phyloP scores from a whole-genome alignment of 805 yeast species.

The Candida orba region DNA sequence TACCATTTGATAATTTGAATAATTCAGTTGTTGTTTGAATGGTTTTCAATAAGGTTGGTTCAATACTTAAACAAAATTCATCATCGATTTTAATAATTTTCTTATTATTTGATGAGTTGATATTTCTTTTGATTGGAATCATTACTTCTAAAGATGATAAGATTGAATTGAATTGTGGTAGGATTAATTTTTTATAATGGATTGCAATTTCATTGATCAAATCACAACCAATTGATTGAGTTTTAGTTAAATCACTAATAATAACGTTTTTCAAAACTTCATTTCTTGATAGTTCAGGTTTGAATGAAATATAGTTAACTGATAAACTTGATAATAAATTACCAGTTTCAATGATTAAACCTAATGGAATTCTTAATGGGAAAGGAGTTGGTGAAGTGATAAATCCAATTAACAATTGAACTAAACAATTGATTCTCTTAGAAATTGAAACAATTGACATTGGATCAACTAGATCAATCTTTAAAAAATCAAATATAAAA shows the following conservation, averaged over 20 bases:
- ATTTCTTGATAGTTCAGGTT: conserved; percentile 51
- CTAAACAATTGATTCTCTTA: conserved; percentile 40
- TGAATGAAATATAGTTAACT: conserved; percentile 45
- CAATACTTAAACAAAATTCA: conserved; percentile 25
- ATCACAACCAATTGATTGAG: conserved; percentile 39
- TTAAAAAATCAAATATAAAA: conserved; percentile 39
- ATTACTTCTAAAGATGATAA: conserved; percentile 49
- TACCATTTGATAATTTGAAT: conserved; percentile 29
- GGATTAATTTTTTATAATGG: conserved; percentile 26
- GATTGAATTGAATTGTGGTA: conserved; percentile 45
- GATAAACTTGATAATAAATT: conserved; percentile 53
- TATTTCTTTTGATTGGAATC: conserved; percentile 43
- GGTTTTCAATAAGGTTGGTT: conserved; percentile 27
- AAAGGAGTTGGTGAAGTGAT: conserved; percentile 46
- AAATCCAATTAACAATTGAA: conserved; percentile 38
- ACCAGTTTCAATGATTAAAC: conserved; percentile 41
- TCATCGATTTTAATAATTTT: conserved; percentile 35
- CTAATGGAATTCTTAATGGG: conserved; percentile 57
- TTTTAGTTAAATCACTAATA: conserved; percentile 32
- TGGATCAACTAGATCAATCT: conserved; percentile 54
- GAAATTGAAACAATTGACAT: conserved; percentile 44
- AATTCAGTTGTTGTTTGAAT: conserved; percentile 23
- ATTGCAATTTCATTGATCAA: conserved; percentile 28
- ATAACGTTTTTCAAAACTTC: conserved; percentile 39
- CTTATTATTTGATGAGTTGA: neutral